A percentile compares a stretch with the other conserved stretches of the same genome.
phyloP scores from a whole-genome alignment of 371 early-diverging fungal genomes.

The Mortierella polycephala region DNA sequence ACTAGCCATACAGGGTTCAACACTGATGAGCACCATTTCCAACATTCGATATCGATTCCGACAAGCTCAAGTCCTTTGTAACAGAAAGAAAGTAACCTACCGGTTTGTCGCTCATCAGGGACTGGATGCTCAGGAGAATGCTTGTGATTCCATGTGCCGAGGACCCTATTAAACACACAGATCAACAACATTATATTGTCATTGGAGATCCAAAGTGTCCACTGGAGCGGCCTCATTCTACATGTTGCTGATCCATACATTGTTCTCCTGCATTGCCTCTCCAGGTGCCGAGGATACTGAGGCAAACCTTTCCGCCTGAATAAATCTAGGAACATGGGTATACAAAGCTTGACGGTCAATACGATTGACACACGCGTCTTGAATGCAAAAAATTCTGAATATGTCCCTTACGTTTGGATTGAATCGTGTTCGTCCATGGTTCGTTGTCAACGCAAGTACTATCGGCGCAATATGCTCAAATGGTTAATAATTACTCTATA shows the following conservation, averaged over 20 bases:
- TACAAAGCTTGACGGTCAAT: neutral
- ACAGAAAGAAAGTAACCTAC: slow-evolving; percentile 10
- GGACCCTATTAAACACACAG: slow-evolving; percentile 28
- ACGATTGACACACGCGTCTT: neutral
- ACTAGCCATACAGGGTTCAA: slow-evolving; percentile 17
- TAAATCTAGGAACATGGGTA: slow-evolving; percentile 27
- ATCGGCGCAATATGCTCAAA: neutral
- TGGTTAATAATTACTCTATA: neutral
- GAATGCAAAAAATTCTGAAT: neutral
- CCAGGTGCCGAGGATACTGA: slow-evolving; percentile 65
- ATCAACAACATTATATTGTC: neutral
- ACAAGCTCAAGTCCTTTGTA: too few relatives aligned
- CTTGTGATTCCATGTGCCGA: slow-evolving; percentile 56
- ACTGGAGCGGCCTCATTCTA: too few relatives aligned
- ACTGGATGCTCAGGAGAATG: slow-evolving; percentile 62
- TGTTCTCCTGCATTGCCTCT: slow-evolving; percentile 62
- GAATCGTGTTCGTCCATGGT: slow-evolving; percentile 61
- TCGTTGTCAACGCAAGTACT: slow-evolving; percentile 65
- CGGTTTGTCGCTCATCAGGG: slow-evolving; percentile 63
- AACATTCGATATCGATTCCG: too few relatives aligned
- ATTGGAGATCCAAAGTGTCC: too few relatives aligned
- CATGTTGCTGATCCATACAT: slow-evolving; percentile 50
- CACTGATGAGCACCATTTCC: neutral
- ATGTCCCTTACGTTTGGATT: slow-evolving; percentile 61
- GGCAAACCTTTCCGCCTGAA: slow-evolving; percentile 67